Conservation (phyloP, 2,329 filamentous ascomycete species). For the Fusarium sp. region DNA sequence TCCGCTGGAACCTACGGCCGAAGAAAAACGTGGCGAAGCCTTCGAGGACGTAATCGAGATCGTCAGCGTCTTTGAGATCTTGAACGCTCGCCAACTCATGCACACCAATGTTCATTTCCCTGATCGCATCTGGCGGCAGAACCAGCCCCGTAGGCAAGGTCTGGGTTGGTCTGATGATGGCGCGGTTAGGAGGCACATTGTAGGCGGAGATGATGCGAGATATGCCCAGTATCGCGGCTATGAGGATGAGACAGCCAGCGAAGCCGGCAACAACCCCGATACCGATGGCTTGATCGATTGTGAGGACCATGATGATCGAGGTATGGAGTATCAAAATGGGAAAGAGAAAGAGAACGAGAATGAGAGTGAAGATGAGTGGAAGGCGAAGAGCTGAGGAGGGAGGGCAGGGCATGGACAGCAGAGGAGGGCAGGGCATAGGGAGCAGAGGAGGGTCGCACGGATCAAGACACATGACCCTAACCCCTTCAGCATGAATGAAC, state of each 20-base stretch:
- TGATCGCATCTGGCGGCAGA: not conserved
- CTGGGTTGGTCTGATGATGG: not conserved
- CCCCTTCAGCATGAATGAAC: not conserved
- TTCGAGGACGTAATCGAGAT: rapidly evolving
- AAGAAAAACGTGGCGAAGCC: not conserved
- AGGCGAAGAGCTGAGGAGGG: not conserved
- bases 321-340: not conserved
- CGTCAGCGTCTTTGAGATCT: not conserved
- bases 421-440: no score
- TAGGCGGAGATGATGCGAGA: not conserved
- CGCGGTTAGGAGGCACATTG: not conserved
- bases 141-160: not conserved
- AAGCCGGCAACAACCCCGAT: not conserved
- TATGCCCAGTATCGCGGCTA: not conserved
- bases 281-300: not conserved
- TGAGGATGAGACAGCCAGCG: not conserved
- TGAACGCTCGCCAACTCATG: not conserved
- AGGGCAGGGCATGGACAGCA: not conserved
- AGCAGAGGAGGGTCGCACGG: not conserved
- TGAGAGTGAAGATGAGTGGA: not conserved
- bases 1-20: rapidly evolving
- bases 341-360: no score
- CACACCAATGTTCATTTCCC: not conserved
- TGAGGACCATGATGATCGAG: not conserved
- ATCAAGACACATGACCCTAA: not conserved